Evolutionary conservation across 1,284 basidiomycete genomes (phyloP).

Genomic region (Ceratorhiza oryzae-sativae): DNA sequence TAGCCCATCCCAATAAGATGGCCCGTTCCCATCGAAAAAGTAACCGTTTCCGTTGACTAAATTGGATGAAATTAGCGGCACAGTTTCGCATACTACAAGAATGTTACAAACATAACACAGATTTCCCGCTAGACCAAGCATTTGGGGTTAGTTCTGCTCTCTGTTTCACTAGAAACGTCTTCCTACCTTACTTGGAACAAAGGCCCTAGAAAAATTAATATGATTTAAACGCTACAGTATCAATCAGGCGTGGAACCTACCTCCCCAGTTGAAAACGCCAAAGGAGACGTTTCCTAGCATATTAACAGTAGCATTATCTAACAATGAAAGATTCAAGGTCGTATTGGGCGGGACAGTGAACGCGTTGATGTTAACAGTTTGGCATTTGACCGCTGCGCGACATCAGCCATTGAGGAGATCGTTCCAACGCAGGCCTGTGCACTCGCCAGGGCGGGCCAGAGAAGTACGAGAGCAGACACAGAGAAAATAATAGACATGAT

Average conservation of each 20-base stretch:
- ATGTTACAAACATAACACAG: constrained; percentile 14
- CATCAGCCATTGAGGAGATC: constrained; percentile 36
- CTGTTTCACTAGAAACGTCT: constrained; percentile 44
- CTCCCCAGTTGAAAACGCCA: constrained; percentile 54
- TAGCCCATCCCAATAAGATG: constrained; percentile 59
- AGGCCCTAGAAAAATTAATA: constrained; percentile 46
- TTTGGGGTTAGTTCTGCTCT: too few species aligned
- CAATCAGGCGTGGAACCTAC: constrained; percentile 41
- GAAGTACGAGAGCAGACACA: not conserved
- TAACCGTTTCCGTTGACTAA: constrained; percentile 59
- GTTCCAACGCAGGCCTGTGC: constrained; percentile 38
- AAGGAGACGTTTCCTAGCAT: constrained; percentile 61
- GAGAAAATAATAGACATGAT: not conserved
- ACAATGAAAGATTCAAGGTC: constrained; percentile 53
- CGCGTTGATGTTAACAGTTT: constrained; percentile 42
- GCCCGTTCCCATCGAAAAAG: constrained; percentile 57
- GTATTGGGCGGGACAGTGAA: constrained; percentile 51
- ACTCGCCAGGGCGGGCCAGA: not conserved
- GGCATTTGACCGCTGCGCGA: constrained; percentile 38
- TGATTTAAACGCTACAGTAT: not conserved
- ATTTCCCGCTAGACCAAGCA: constrained; percentile 1
- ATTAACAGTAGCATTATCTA: constrained; percentile 57
- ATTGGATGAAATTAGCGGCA: constrained; percentile 41
- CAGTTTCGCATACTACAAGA: not conserved
- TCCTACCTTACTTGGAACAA: constrained; percentile 47